These are phyloP conservation scores for Rhizopogon vulgaris DNA, from an alignment of 768 basidiomycete species.

Conservation along the genomic window DNA sequence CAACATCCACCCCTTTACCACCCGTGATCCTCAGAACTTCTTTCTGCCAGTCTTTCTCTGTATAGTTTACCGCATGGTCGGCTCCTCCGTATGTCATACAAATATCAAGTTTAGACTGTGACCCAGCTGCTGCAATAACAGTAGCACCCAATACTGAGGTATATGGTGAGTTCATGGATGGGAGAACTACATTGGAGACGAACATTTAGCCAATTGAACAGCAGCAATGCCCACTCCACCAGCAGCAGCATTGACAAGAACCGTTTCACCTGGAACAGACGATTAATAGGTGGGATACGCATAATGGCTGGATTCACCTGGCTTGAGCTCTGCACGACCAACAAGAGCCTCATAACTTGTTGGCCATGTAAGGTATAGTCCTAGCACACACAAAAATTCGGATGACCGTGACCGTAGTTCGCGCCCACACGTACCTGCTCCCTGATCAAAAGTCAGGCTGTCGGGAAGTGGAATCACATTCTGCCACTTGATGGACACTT, in stretches of 20 bases:
- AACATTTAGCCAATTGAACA: constrained; percentile 89
- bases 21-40: constrained; percentile 78
- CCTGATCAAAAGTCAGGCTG: constrained; percentile 76
- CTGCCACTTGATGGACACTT: constrained; percentile 48
- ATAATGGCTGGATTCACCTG: constrained; percentile 39
- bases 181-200: constrained; percentile 2
- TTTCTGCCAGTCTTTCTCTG: constrained; percentile 77
- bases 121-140: constrained; percentile 91
- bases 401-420: neutral
- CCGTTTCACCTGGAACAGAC: constrained; percentile 65
- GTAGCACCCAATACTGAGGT: constrained; percentile 75
- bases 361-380: constrained; percentile 83
- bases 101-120: constrained; percentile 71
- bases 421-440: constrained; percentile 50
- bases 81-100: constrained; percentile 74
- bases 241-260: constrained; percentile 92
- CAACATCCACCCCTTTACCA: constrained; percentile 80
- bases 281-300: neutral
- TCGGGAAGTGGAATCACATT: constrained; percentile 64
- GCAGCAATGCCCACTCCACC: constrained; percentile 93
- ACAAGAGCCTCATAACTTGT: constrained; percentile 92
- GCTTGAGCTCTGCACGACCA: constrained; percentile 72
- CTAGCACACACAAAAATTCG: constrained; percentile 28
- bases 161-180: neutral
- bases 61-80: constrained; percentile 80